These are phyloP conservation scores for Termitomyces sp. DNA, from an alignment of 768 basidiomycete genomes.

Conservation along the genomic window DNA sequence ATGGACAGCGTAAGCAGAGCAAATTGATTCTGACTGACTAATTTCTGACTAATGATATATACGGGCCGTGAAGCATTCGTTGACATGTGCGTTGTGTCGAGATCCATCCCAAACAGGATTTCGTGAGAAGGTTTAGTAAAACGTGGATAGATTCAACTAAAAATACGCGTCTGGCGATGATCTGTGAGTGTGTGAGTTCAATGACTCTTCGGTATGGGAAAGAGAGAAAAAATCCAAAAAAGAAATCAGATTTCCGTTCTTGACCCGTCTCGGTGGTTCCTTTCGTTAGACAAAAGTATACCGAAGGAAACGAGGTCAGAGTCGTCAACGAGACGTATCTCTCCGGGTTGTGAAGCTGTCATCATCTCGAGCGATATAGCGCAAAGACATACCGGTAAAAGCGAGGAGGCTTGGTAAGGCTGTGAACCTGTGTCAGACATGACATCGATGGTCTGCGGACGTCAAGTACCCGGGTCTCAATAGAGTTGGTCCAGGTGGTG, in stretches of 20 bases:
- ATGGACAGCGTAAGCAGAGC: background rate
- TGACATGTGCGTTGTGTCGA: background rate
- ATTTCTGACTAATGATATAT: background rate
- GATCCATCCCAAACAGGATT: background rate
- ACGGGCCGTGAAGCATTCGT: background rate
- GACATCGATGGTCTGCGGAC: background rate
- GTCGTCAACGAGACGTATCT: constrained; percentile 33
- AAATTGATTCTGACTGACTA: background rate
- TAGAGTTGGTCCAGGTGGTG: no score
- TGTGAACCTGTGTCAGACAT: background rate
- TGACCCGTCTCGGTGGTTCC: constrained; percentile 40
- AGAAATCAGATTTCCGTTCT: constrained; percentile 62
- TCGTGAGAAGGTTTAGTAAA: no score
- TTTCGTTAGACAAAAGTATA: constrained; percentile 29
- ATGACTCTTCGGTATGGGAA: background rate
- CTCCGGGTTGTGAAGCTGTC: constrained; percentile 31
- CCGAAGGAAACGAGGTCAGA: constrained; percentile 31
- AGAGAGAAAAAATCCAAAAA: background rate
- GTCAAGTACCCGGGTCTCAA: background rate
- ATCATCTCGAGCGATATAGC: constrained; percentile 28
- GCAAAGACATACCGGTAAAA: background rate
- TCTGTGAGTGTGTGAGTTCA: background rate
- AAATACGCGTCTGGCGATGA: background rate
- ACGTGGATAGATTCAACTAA: background rate
- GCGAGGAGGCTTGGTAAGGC: background rate